Base-by-base conservation (phyloP, 2,329 filamentous ascomycete species). In the Fusarium concolor region DNA sequence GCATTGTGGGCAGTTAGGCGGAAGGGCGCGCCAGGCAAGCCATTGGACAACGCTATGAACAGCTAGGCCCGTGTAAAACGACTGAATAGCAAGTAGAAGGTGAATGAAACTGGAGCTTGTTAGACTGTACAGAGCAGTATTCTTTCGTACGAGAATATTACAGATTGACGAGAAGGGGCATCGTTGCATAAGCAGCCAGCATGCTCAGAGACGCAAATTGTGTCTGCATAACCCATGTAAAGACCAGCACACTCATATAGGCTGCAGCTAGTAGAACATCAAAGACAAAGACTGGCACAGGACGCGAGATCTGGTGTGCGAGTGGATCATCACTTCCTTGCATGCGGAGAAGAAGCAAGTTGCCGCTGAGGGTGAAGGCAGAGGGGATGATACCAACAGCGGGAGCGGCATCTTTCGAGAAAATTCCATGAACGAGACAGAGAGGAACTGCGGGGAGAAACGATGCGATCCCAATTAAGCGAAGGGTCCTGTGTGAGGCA, bases 121-220 rank as follows among this genome's bases (percentile, higher is more conserved):
- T 56, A 65, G 63, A 17, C 15, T 28, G 28, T 28, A 22, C 10
- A 18, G 29, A 15, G 15, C 15, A 10, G 15, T 24, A 28, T 14
- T 17, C 10, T 20, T 11, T 15, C 14, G 5, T 12, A 18, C 10
- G 10, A 22, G n/a, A n/a, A n/a, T 50, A 78, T 65, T 73, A 82
- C 81, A 82, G 81, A 66, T 78, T 81, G 33, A 78, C 56, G 28
- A 82, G 66, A 42, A 82, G 72, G 37, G 80, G 81, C 18, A 83
- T 76, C 5, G 81, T 82, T 12, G 77, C 76, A 65, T 82, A 83
- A 14, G 80, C 77, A 37, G 79, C 79, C 31, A 83, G 74, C 79
- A 81, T 81, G 39, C 75, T 77, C 47, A 80, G 62, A 52, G 76
- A 73, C 4, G 76, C 70, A 28, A 73, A 71, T 12, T 58, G 47